phyloP scores from a whole-genome alignment of 345 rosid genomes.

The Eutrema heterophyllum region DNA sequence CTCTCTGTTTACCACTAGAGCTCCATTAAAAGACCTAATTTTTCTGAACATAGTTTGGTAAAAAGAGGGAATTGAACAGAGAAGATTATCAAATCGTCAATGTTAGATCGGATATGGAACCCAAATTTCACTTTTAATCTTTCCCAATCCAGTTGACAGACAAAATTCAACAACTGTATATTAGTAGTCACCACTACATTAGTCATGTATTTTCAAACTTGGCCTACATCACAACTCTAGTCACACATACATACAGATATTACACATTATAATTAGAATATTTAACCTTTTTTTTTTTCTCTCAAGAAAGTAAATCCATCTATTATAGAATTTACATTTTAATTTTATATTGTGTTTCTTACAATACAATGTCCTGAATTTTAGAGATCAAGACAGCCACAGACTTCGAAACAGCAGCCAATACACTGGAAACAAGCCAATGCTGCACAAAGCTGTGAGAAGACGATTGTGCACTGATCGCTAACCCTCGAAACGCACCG shows the following conservation, averaged over 20 bases:
- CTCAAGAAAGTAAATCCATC: neutral
- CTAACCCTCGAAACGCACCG: constrained; percentile 49
- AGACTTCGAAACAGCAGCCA: constrained; percentile 68
- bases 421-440: constrained; percentile 71
- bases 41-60: too few species aligned
- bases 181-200: neutral
- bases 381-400: constrained; percentile 39
- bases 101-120: too few species aligned
- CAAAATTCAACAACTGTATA: too few species aligned
- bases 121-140: too few species aligned
- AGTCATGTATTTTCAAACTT: neutral
- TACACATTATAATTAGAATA: neutral
- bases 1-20: too few species aligned
- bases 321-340: constrained; percentile 16
- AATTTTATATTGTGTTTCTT: neutral
- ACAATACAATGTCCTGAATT: neutral
- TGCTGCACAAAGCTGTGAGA: constrained; percentile 63
- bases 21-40: too few species aligned
- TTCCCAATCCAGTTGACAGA: too few species aligned
- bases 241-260: neutral
- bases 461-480: constrained; percentile 52
- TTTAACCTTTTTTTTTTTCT: neutral
- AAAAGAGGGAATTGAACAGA: too few species aligned
- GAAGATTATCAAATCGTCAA: too few species aligned
- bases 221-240: neutral